Evolutionary conservation across 2,329 filamentous ascomycete species (phyloP), one percentile per base, ranked within the genome.

Genomic region (Cladobotryum protrusum): DNA sequence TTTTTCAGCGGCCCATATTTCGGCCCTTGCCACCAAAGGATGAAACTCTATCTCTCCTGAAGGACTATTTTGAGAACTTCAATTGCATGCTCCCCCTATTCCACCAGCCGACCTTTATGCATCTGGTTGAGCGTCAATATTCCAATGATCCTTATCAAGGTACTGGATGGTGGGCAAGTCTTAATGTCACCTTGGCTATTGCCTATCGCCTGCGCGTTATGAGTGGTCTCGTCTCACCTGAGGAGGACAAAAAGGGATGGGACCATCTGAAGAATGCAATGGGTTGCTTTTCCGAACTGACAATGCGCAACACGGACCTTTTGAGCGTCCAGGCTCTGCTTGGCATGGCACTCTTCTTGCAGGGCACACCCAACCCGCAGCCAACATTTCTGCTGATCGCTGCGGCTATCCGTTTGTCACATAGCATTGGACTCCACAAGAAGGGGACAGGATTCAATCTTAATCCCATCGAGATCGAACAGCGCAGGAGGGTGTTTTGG

Each of bases 1-100:
- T 99, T 17, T 97, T 97, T 70, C 82, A 84, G 47, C 83, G 91
- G 35, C 85, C 85, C 14, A 79, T 96, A 24, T 96, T 92, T 74
- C 86, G 86, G 53, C 85, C 83, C 14, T 69, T 97, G 32, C 93
- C 93, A 3, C 76, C 87, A 1, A 95, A 95, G 67, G 77, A 83
- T n/a, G 91, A 96, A 69, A 89, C 90, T 1, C 68, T 95, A 54
- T 95, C 89, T 1, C 73, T 97, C 35, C 81, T 96, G 53, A 89
- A 87, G 67, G 93, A 99, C 67, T 99, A 86, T 63, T 99, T 99
- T 58, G 89, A 95, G 62, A 96, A 96, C 70, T 97, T 99, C 77
- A 99, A 99, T 73, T 93, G 89, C 81, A 92, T 97, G 81, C 96
- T 97, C 63, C 93, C 93, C 5, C 76, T 99, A 4, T 99, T 96